Conservation (phyloP, 257 asterid species). For the Solanum bulbocastanum region DNA sequence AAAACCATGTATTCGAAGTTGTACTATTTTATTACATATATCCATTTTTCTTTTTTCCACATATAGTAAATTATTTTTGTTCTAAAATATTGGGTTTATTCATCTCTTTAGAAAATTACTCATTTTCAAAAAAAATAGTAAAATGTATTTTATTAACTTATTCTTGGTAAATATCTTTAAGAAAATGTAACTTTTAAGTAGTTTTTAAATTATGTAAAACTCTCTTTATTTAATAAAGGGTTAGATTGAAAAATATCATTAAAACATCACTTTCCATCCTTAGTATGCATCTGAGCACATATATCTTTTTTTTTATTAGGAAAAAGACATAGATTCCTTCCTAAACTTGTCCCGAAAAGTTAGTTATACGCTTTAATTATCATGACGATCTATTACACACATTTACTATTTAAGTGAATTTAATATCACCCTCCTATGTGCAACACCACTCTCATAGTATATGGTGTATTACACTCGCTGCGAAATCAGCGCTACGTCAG, state of each 20-base stretch:
- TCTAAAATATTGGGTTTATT: not conserved
- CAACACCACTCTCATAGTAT: too few species aligned
- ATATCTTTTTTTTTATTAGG: too few species aligned
- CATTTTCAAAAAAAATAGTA: not conserved
- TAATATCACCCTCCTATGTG: too few species aligned
- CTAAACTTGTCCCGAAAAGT: too few species aligned
- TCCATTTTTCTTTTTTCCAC: not conserved
- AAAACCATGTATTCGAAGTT: not conserved
- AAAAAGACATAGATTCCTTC: too few species aligned
- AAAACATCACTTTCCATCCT: not conserved
- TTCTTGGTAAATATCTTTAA: not conserved
- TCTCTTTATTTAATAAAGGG: not conserved
- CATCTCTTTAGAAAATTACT: not conserved
- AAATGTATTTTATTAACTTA: not conserved
- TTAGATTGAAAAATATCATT: not conserved
- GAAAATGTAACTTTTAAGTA: not conserved
- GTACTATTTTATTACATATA: not conserved
- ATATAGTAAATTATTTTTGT: not conserved
- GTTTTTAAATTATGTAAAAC: not conserved
- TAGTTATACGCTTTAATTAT: too few species aligned
- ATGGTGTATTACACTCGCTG: too few species aligned
- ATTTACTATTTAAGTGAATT: too few species aligned
- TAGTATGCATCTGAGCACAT: not conserved
- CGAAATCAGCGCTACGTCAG: too few species aligned
- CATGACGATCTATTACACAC: too few species aligned